Evolutionary conservation across 176 grass and related monocot species (phyloP).

Genomic region (Phoenix roebelenii): DNA sequence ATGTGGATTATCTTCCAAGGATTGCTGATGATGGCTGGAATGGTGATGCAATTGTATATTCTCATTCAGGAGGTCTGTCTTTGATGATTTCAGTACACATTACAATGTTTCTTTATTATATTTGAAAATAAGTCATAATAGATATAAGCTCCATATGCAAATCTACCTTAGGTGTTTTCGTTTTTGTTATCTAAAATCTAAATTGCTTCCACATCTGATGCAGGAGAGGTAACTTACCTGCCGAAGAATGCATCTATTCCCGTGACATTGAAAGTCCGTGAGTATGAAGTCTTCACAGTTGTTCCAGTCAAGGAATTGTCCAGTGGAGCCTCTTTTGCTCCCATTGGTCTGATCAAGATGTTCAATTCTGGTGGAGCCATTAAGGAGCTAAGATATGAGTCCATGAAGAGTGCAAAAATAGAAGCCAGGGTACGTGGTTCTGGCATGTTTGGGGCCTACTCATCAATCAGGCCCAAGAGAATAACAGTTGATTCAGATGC

Average conservation of each 20-base stretch:
- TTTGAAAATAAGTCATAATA: no score
- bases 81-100: neutral
- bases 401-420: slow-evolving; percentile 2
- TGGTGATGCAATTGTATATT: slow-evolving; percentile 53
- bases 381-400: slow-evolving; percentile 21
- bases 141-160: no score
- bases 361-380: slow-evolving; percentile 50
- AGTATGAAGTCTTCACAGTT: slow-evolving; percentile 62
- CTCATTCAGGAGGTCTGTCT: slow-evolving; percentile 40
- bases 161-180: no score
- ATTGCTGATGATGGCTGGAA: slow-evolving; percentile 36
- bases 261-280: slow-evolving; percentile 45
- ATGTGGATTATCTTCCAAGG: slow-evolving; percentile 41
- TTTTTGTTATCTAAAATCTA: no score
- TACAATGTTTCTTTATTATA: no score
- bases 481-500: slow-evolving; percentile 28
- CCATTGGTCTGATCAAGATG: slow-evolving; percentile 44
- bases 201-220: neutral
- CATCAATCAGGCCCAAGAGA: slow-evolving; percentile 10
- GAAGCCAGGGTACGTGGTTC: slow-evolving; percentile 10
- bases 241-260: slow-evolving; percentile 42
- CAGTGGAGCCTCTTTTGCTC: slow-evolving; percentile 34
- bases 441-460: slow-evolving; percentile 43
- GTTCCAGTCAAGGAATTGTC: slow-evolving; percentile 33
- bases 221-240: slow-evolving; percentile 45